A percentile compares a stretch with the other conserved stretches of the same genome.
Evolutionary conservation across 2,329 filamentous ascomycete genomes (phyloP).

Genomic region (Botrytis pseudocinerea): DNA sequence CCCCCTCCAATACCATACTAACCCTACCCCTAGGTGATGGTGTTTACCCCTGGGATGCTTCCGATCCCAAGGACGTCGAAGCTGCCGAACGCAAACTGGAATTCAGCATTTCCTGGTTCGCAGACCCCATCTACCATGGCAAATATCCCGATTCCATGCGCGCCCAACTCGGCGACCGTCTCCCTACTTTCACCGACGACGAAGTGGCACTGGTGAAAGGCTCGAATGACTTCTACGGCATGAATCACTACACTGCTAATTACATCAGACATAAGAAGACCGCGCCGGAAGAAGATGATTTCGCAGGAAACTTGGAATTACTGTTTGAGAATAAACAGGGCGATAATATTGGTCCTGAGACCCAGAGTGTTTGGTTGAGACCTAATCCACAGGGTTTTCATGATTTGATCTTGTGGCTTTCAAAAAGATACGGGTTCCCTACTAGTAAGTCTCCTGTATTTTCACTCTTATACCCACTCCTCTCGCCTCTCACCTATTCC

Average conservation of each 20-base stretch:
- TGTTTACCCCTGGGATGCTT: constrained; percentile 78
- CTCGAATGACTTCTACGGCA: constrained; percentile 92
- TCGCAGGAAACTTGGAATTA: constrained; percentile 73
- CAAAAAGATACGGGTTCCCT: constrained; percentile 63
- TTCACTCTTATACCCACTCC: too few species aligned
- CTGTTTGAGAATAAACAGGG: constrained; percentile 70
- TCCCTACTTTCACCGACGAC: constrained; percentile 72
- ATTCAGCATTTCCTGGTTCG: constrained; percentile 86
- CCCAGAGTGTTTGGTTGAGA: constrained; percentile 78
- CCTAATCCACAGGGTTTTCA: constrained; percentile 76
- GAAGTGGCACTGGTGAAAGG: constrained; percentile 74
- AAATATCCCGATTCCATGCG: constrained; percentile 83
- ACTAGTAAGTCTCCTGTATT: background rate
- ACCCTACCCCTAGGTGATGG: constrained; percentile 60
- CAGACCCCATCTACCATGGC: constrained; percentile 82
- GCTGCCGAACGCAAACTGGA: constrained; percentile 80
- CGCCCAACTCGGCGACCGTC: constrained; percentile 73
- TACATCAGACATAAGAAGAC: constrained; percentile 74
- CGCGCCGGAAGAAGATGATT: constrained; percentile 63
- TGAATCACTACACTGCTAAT: constrained; percentile 92
- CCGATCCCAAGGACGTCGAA: constrained; percentile 72
- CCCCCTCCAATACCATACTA: background rate
- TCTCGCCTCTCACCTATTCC: background rate
- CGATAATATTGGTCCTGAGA: constrained; percentile 76
- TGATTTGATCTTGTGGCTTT: constrained; percentile 74